A percentile compares a stretch with the other conserved stretches of the same genome.
Evolutionary conservation across 495 filamentous ascomycete genomes (phyloP).

Genomic region (Trichoderma orchidacearum): DNA sequence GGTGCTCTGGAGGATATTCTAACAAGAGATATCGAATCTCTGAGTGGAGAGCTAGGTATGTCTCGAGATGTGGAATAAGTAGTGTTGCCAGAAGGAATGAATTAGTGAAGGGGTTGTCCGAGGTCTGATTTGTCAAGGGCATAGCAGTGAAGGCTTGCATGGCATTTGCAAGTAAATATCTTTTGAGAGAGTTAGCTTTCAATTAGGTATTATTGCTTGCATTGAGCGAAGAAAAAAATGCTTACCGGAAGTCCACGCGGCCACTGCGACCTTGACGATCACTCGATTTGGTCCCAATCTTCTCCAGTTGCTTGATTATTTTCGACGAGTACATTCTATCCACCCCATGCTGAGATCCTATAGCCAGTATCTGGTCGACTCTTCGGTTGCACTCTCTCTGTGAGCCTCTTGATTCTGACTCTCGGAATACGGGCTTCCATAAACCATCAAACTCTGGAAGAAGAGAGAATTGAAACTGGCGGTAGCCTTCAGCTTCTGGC

Average conservation of each 20-base stretch:
- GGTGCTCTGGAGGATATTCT: conserved; percentile 32
- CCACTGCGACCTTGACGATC: conserved; percentile 20
- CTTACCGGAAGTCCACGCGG: conserved; percentile 28
- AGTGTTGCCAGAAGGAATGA: conserved; percentile 26
- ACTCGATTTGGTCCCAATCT: conserved; percentile 21
- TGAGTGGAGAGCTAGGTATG: conserved; percentile 22
- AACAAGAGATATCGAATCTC: conserved; percentile 28
- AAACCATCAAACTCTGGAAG: conserved; percentile 21
- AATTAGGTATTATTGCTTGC: no score
- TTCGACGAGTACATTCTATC: conserved; percentile 17
- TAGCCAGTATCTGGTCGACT: conserved; percentile 28
- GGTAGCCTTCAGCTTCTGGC: conserved; percentile 17
- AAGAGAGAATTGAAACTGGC: conserved; percentile 19
- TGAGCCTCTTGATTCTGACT: conserved; percentile 7
- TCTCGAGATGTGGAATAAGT: conserved; percentile 31
- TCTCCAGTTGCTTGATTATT: conserved; percentile 24
- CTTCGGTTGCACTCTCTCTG: conserved; percentile 11
- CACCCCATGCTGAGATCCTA: conserved; percentile 26
- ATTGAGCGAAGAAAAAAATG: not conserved
- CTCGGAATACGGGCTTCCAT: conserved; percentile 27
- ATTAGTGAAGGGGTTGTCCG: conserved; percentile 31
- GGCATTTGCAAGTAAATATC: conserved; percentile 31
- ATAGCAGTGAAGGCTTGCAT: conserved; percentile 34
- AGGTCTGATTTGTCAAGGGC: conserved; percentile 25
- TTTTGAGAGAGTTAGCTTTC: conserved; percentile 4